phyloP scores from a whole-genome alignment of 1,139 yeast species.

The Lodderomyces beijingensis region DNA sequence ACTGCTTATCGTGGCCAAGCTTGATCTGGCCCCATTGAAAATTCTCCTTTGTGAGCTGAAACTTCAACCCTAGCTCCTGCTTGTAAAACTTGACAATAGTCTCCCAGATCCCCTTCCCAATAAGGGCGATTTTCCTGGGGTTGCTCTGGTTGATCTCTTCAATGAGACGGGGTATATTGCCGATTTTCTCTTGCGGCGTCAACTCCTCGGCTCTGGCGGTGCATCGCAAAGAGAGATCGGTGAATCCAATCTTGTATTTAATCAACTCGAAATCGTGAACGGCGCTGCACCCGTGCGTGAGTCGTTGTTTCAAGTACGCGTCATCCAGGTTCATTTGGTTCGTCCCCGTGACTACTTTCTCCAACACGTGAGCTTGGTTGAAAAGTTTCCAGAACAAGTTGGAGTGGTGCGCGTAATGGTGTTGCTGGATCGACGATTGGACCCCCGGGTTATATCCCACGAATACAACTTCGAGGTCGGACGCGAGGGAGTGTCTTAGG shows the following conservation, averaged over 20 bases:
- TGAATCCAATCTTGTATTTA: conserved; percentile 57
- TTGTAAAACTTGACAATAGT: conserved; percentile 37
- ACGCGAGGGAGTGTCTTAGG: conserved; percentile 33
- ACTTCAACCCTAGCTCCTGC: conserved; percentile 9
- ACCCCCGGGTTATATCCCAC: conserved; percentile 77
- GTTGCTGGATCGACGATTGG: conserved; percentile 59
- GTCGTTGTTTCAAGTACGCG: conserved; percentile 3
- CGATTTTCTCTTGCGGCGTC: conserved; percentile 46
- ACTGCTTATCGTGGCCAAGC: conserved; percentile 12
- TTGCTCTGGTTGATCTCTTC: conserved; percentile 33
- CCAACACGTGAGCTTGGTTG: conserved; percentile 47
- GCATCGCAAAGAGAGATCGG: conserved; percentile 66
- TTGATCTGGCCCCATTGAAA: conserved; percentile 55
- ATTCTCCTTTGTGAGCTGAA: conserved; percentile 20
- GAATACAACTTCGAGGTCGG: conserved; percentile 43
- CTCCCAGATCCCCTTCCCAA: conserved; percentile 84
- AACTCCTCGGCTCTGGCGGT: conserved; percentile 60
- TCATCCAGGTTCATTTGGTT: neutral
- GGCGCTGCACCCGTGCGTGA: conserved; percentile 37
- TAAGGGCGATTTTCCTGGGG: conserved; percentile 49
- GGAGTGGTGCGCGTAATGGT: conserved; percentile 70
- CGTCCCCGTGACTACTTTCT: conserved; percentile 13
- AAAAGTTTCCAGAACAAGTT: conserved; percentile 69
- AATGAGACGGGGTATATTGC: conserved; percentile 52
- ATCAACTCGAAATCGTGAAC: conserved; percentile 45